Percentiles rank a stretch among this genome's conserved stretches.
Conservation (phyloP, 2,329 filamentous ascomycete genomes). For the Botryotinia globosa region DNA sequence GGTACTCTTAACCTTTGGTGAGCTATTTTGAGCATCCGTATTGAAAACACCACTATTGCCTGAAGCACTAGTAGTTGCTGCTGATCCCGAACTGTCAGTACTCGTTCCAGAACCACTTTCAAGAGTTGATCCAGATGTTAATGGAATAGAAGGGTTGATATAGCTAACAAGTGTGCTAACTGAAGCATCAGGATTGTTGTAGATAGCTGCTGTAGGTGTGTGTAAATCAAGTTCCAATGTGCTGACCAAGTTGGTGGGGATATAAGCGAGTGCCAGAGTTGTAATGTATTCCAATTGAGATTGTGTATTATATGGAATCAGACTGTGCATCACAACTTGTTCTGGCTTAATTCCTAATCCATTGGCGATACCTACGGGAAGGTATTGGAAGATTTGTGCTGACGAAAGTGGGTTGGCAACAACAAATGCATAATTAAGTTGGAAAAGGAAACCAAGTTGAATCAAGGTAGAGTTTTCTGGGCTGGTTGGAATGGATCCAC, state of each 20-base stretch:
- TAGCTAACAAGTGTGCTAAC: conserved; percentile 70
- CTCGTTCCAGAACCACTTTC: conserved; percentile 35
- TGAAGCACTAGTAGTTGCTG: conserved; percentile 34
- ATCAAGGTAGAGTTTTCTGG: conserved; percentile 64
- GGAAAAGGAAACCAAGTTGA: conserved; percentile 79
- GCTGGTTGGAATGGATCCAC: conserved; percentile 27
- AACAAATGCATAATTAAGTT: conserved; percentile 82
- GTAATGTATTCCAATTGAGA: conserved; percentile 72
- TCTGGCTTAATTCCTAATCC: conserved; percentile 49
- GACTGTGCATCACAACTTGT: conserved; percentile 64
- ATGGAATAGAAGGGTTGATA: conserved; percentile 74
- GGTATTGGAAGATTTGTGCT: conserved; percentile 77
- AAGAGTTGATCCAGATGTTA: conserved; percentile 44
- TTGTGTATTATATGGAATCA: conserved; percentile 75
- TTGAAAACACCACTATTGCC: conserved; percentile 43
- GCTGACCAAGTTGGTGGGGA: conserved; percentile 68
- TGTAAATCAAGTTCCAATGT: conserved; percentile 67
- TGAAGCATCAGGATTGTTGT: conserved; percentile 65
- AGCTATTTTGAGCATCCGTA: conserved; percentile 43
- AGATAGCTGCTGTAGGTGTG: conserved; percentile 69
- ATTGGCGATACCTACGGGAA: conserved; percentile 60
- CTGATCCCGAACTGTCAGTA: conserved; percentile 41
- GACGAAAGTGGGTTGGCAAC: conserved; percentile 68
- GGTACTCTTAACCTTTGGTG: conserved; percentile 59
- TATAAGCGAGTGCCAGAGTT: conserved; percentile 73